Conservation (phyloP, 805 yeast genomes). For the Suhomyces faveliae region DNA sequence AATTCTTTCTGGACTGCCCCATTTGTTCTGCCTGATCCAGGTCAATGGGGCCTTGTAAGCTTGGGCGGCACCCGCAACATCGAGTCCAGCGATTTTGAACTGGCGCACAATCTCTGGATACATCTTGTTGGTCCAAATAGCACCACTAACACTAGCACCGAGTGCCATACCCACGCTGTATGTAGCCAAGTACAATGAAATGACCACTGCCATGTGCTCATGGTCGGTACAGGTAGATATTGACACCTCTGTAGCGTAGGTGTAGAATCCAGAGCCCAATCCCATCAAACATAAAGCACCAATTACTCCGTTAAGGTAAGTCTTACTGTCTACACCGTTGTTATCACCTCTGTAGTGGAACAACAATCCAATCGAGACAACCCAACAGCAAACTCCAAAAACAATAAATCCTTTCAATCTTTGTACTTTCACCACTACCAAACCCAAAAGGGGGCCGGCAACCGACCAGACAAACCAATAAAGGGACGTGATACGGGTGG, state of each 20-base stretch:
- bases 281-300: conserved; percentile 66
- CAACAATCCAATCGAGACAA: conserved; percentile 60
- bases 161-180: conserved; percentile 64
- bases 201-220: conserved; percentile 61
- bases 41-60: conserved; percentile 58
- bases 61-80: conserved; percentile 37
- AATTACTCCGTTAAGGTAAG: conserved; percentile 51
- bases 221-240: conserved; percentile 59
- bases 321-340: conserved; percentile 31
- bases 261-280: conserved; percentile 72
- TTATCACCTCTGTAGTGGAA: conserved; percentile 53
- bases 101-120: conserved; percentile 42
- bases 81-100: conserved; percentile 22
- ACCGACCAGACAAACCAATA: conserved; percentile 68
- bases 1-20: conserved; percentile 63
- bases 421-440: conserved; percentile 47
- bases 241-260: conserved; percentile 61
- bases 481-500: conserved; percentile 61
- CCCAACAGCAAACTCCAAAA: conserved; percentile 58
- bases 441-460: conserved; percentile 58
- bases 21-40: conserved; percentile 46
- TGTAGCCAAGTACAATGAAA: conserved; percentile 55
- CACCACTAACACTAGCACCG: conserved; percentile 65
- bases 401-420: conserved; percentile 59
- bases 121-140: conserved; percentile 64